A percentile compares a stretch with the other conserved stretches of the same genome.
Conservation (phyloP, 2,329 filamentous ascomycete species). For the Aschersonia sp. region DNA sequence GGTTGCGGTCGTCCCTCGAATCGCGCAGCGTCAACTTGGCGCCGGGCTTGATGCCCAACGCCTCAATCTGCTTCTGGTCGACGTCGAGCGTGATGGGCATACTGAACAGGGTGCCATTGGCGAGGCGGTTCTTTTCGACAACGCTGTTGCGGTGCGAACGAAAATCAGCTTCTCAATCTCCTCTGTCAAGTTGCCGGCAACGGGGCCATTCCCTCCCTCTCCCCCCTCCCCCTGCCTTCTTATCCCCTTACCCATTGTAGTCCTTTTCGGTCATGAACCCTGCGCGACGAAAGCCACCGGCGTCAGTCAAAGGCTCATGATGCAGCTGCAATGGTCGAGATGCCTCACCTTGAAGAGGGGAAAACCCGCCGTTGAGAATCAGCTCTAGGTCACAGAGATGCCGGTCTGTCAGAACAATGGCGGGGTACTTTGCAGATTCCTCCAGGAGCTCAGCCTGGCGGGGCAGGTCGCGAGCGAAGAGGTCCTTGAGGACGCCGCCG, state of each 20-base stretch:
- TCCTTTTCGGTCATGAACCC: constrained; percentile 97
- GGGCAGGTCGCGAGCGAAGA: constrained; percentile 82
- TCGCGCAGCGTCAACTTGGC: constrained; percentile 80
- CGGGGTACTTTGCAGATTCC: constrained; percentile 77
- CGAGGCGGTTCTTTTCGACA: constrained; percentile 74
- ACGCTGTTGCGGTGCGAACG: constrained; percentile 39
- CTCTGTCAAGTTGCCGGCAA: too few species aligned
- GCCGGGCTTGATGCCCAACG: constrained; percentile 62
- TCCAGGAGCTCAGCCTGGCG: constrained; percentile 63
- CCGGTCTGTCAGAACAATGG: constrained; percentile 75
- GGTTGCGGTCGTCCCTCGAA: constrained; percentile 88
- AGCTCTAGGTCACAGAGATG: constrained; percentile 96
- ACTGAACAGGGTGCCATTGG: constrained; percentile 79
- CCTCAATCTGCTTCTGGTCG: constrained; percentile 58
- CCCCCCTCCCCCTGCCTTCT: too few species aligned
- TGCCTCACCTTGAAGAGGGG: constrained; percentile 77
- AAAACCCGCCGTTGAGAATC: constrained; percentile 95
- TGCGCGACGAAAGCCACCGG: background rate
- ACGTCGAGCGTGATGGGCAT: constrained; percentile 96
- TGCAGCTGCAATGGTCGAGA: background rate
- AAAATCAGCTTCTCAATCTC: too few species aligned
- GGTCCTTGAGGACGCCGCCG: constrained; percentile 94
- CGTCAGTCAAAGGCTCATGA: background rate
- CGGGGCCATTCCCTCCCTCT: too few species aligned
- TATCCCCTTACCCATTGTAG: constrained; percentile 63